phyloP scores from a whole-genome alignment of 352 stramenopile genomes.

The Pythium insidiosum region DNA sequence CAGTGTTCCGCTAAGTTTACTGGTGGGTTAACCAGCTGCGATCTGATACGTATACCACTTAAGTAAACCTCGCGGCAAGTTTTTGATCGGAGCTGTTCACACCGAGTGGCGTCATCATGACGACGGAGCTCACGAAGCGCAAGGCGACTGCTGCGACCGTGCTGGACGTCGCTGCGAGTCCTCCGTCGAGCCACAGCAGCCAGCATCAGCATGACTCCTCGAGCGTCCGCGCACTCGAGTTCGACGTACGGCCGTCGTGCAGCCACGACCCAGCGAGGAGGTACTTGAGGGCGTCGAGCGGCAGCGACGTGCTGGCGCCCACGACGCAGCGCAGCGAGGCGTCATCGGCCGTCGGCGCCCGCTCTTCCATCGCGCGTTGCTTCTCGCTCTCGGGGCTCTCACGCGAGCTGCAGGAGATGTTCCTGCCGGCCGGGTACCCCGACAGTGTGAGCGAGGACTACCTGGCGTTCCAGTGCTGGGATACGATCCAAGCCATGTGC shows the following conservation, averaged over 20 bases:
- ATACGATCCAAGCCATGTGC: conserved; percentile 93
- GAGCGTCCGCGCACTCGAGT: conserved; percentile 37
- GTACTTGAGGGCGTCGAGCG: conserved; percentile 27
- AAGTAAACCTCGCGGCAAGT: too few relatives aligned
- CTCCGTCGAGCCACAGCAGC: not conserved
- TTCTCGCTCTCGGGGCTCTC: conserved; percentile 24
- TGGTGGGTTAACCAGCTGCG: too few relatives aligned
- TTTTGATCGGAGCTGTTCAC: conserved; percentile 5
- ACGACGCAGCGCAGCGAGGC: conserved; percentile 2
- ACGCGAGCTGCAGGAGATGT: conserved; percentile 78
- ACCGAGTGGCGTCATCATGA: conserved; percentile 6
- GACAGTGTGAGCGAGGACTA: conserved; percentile 87
- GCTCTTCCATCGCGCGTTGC: conserved; percentile 13
- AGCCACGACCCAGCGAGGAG: conserved; percentile 30
- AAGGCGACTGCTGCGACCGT: conserved; percentile 14
- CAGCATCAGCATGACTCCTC: conserved; percentile 4
- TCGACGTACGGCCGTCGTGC: conserved; percentile 50
- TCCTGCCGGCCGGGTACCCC: conserved; percentile 80
- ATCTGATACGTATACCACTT: too few relatives aligned
- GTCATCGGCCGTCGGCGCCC: conserved; percentile 11
- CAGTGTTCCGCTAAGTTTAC: too few relatives aligned
- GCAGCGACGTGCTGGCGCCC: conserved; percentile 21
- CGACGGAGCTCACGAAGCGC: conserved; percentile 49
- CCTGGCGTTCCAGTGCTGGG: conserved; percentile 93
- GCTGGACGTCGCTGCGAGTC: conserved; percentile 1